Evolutionary conservation across 2,329 filamentous ascomycete genomes (phyloP).

Genomic region (Ophiosphaerella herpotricha): DNA sequence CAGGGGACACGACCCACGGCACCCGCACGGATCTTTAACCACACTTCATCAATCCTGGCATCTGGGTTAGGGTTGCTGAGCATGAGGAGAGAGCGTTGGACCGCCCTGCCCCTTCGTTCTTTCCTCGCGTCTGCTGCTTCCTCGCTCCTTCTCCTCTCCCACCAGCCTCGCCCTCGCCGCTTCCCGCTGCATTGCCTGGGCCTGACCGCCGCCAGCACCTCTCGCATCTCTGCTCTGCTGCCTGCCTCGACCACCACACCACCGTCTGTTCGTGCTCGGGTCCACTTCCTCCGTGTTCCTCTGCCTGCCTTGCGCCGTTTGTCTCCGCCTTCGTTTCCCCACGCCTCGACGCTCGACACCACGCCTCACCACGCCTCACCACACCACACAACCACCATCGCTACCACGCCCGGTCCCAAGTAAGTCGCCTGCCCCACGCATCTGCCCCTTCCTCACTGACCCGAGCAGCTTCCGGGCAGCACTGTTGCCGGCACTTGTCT

Average conservation of each 20-base stretch:
- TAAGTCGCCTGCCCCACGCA: background rate
- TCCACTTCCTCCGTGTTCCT: conserved; percentile 18
- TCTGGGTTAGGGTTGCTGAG: conserved; percentile 25
- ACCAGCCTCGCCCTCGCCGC: conserved; percentile 21
- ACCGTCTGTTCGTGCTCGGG: conserved; percentile 8
- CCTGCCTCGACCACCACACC: background rate
- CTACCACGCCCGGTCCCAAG: conserved; percentile 16
- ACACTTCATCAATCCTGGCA: conserved; percentile 1
- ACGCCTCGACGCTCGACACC: conserved; percentile 20
- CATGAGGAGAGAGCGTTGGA: conserved; percentile 26
- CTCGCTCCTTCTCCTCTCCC: conserved; percentile 25
- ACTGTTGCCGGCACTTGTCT: background rate
- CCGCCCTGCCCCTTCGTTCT: conserved; percentile 28
- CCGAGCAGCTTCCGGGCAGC: too few relatives aligned
- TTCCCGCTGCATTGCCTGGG: conserved; percentile 13
- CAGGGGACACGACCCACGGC: background rate
- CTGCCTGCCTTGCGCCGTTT: conserved; percentile 25
- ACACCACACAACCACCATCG: conserved; percentile 12
- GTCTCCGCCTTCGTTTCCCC: conserved; percentile 31
- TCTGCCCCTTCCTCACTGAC: background rate
- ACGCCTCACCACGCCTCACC: conserved; percentile 19
- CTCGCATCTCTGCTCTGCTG: background rate
- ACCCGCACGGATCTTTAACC: conserved; percentile 8
- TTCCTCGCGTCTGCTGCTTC: conserved; percentile 24
- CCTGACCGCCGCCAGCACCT: conserved; percentile 14